Evolutionary conservation across 1,284 basidiomycete genomes (phyloP), one percentile per base, ranked within the genome.

Genomic region (Rhizoctonia solani): DNA sequence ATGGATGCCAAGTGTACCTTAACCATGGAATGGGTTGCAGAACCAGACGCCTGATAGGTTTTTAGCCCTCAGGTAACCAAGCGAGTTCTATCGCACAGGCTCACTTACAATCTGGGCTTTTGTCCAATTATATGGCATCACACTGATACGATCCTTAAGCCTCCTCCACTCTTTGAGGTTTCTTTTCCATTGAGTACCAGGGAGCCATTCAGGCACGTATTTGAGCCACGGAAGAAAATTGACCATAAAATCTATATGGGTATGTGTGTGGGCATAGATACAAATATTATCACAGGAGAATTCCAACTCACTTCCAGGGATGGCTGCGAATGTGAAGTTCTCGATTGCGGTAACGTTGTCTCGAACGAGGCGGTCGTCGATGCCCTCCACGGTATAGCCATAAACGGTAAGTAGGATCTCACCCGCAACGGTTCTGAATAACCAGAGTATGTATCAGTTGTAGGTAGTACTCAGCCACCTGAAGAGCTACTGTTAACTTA

Each of bases 121-220:
- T 9, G 58, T 21, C 47, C 58, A 63, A 34, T 39, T 34, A 29
- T 47, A 63, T 19, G 46, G 46, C 11, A 37, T 34, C 16, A 59
- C 21, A 16, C 53, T 42, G 16, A 46, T 16, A 1, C 32, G 8
- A 6, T 67, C 53, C 11, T 25, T 27, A 21, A 30, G 27, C 9
- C 21, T 6, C 4, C 67, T 4, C 67, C 67, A 68, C 54, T 49
- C 39, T 6, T 19, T 42, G 9, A 54, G 23, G 2, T 16, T 49
- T 0, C 39, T 19, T 30, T 55, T 61, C 52, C 52, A 65, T 37
- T 42, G 47, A 0, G 58, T 34, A 14, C 67, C 67, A 9, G 67
- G 67, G n/a, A 68, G 1, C 67, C 67, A 68, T 11, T 47, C 58
- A 1, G 67, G 67, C 1, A 68, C 23, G 21, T 63, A 39, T n/a